These are phyloP conservation scores for Tricholoma furcatifolium DNA, from an alignment of 768 basidiomycete species.

Conservation along the genomic window DNA sequence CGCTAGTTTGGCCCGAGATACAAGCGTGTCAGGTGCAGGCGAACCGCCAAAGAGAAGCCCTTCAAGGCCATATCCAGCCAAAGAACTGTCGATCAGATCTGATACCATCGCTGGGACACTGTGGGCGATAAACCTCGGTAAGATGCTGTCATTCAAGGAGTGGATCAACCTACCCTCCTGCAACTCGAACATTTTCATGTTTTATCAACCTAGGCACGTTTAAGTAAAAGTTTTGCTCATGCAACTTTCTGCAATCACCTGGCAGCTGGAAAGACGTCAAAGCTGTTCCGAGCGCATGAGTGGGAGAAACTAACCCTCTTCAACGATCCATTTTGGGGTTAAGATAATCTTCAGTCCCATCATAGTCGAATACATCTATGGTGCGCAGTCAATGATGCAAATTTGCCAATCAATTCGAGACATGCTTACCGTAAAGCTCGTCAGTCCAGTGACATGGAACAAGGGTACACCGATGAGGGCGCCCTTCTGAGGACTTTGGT, in stretches of 20 bases:
- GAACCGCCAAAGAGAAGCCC: constrained; percentile 53
- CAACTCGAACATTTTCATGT: constrained; percentile 49
- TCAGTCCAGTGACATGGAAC: constrained; percentile 65
- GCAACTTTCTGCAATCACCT: constrained; percentile 17
- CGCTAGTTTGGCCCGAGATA: constrained; percentile 39
- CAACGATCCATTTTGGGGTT: constrained; percentile 54
- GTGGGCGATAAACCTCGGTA: neutral
- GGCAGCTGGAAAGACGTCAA: constrained; percentile 21
- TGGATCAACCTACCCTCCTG: constrained; percentile 43
- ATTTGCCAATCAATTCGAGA: neutral
- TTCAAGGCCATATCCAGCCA: constrained; percentile 45
- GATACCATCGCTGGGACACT: constrained; percentile 66
- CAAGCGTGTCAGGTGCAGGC: constrained; percentile 47
- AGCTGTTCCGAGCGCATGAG: neutral
- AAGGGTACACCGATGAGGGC: constrained; percentile 60
- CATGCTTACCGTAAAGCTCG: constrained; percentile 43
- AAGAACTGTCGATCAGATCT: constrained; percentile 53
- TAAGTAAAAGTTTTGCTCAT: neutral
- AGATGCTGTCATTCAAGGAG: neutral
- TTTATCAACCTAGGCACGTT: constrained; percentile 39
- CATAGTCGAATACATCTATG: constrained; percentile 52
- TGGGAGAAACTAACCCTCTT: constrained; percentile 44
- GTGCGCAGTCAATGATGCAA: neutral
- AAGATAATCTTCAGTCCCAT: constrained; percentile 56
- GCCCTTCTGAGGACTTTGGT: constrained; percentile 45